These are phyloP conservation scores for Priceomyces castillae DNA, from an alignment of 805 yeast species.

Conservation along the genomic window DNA sequence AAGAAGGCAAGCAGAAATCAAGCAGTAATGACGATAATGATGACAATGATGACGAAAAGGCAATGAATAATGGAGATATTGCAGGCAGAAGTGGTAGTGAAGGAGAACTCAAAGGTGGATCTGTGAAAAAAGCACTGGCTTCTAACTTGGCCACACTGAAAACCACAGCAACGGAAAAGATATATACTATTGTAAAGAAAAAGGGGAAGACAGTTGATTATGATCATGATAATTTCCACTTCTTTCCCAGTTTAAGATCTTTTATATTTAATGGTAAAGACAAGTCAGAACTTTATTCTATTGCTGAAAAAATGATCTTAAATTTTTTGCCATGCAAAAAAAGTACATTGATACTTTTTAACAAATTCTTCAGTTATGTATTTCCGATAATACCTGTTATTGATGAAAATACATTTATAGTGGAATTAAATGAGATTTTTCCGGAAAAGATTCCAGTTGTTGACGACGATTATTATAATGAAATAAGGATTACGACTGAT, in stretches of 20 bases:
- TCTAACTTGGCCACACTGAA: too few species aligned
- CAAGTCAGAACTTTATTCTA: conserved; percentile 23
- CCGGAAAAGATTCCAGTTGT: conserved; percentile 20
- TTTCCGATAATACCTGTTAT: conserved; percentile 37
- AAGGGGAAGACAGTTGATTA: not conserved
- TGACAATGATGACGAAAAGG: not conserved
- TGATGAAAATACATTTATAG: conserved; percentile 25
- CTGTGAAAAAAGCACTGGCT: not conserved
- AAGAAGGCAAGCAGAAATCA: not conserved
- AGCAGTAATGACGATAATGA: not conserved
- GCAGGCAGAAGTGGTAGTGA: not conserved
- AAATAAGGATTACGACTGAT: conserved; percentile 26
- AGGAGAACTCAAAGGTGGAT: not conserved
- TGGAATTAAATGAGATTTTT: conserved; percentile 25
- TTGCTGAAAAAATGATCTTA: conserved; percentile 27
- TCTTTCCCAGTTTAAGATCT: conserved; percentile 22
- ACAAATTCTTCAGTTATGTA: conserved; percentile 38
- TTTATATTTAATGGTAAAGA: conserved; percentile 16
- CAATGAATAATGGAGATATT: not conserved
- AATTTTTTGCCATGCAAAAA: conserved; percentile 29
- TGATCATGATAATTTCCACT: conserved; percentile 8
- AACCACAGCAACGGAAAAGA: not conserved
- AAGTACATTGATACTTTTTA: conserved; percentile 24
- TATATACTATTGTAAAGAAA: not conserved
- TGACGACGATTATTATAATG: conserved; percentile 16